Evolutionary conservation across 2,329 filamentous ascomycete genomes (phyloP).

Genomic region (Eutypa lata): DNA sequence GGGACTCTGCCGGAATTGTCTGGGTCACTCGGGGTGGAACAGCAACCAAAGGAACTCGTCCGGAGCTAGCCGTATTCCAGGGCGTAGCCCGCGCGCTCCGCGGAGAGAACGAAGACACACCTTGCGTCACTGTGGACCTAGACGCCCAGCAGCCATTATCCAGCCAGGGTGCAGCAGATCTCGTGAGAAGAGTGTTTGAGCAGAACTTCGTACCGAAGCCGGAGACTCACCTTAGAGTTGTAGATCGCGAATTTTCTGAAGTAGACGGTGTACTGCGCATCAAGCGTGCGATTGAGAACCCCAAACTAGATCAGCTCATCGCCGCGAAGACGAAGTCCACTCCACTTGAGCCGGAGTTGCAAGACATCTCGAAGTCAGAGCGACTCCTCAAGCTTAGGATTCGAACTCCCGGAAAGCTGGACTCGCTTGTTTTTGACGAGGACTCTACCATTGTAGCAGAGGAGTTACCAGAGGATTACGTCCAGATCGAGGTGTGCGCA

Average conservation of each 20-base stretch:
- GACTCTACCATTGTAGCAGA: constrained; percentile 21
- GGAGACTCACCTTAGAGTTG: neutral
- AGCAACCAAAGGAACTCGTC: neutral
- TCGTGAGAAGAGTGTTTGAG: neutral
- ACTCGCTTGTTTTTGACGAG: neutral
- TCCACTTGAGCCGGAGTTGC: neutral
- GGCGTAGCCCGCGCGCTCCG: neutral
- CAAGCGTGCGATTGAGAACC: neutral
- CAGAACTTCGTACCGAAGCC: neutral
- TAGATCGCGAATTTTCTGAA: neutral
- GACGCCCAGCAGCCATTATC: neutral
- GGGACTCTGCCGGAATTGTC: neutral
- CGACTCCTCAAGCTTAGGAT: neutral
- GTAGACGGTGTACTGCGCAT: neutral
- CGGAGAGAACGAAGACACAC: neutral
- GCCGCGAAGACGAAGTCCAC: neutral
- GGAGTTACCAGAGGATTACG: constrained; percentile 31
- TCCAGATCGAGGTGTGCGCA: constrained; percentile 26
- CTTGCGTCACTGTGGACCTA: neutral
- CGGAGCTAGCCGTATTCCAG: neutral
- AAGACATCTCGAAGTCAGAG: neutral
- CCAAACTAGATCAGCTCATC: neutral
- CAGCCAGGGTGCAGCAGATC: neutral
- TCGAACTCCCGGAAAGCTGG: neutral
- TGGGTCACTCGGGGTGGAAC: neutral